Evolutionary conservation across 441 rosid species (phyloP).

Genomic region (Euphorbia corollata): DNA sequence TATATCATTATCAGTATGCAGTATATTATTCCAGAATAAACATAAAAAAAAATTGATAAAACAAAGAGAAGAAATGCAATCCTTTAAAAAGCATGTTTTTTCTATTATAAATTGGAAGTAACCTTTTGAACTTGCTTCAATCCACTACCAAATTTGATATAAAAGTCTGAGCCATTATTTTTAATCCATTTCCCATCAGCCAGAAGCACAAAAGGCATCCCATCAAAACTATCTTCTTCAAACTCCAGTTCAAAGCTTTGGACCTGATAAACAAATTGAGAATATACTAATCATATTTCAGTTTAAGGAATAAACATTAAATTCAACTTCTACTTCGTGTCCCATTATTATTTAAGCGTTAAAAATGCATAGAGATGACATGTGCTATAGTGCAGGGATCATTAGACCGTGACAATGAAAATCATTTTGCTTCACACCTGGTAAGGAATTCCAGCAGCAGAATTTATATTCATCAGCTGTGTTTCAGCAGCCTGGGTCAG

Average conservation of each 20-base stretch:
- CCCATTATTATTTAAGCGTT: background rate
- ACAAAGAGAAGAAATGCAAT: background rate
- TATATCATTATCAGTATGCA: background rate
- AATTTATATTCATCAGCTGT: conserved; percentile 31
- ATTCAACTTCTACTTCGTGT: background rate
- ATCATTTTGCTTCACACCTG: conserved; percentile 41
- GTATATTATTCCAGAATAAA: conserved; percentile 14
- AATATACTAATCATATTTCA: conserved; percentile 1
- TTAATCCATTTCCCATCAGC: conserved; percentile 80
- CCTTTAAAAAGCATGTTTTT: background rate
- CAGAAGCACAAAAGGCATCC: conserved; percentile 88
- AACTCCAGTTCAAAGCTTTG: conserved; percentile 67
- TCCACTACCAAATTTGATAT: conserved; percentile 48
- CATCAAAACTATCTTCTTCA: conserved; percentile 59
- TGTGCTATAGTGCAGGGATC: conserved; percentile 14
- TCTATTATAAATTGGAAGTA: conserved; percentile 18
- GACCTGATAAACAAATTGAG: conserved; percentile 42
- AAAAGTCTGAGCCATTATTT: conserved; percentile 72
- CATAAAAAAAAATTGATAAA: conserved; percentile 7
- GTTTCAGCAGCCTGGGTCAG: conserved; percentile 58
- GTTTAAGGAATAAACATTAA: background rate
- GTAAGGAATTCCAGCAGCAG: conserved; percentile 45
- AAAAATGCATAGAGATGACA: background rate
- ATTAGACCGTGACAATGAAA: conserved; percentile 13
- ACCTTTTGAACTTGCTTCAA: conserved; percentile 64